Base-by-base conservation (phyloP, 495 filamentous ascomycete species). In the Penicillium waksmanii region DNA sequence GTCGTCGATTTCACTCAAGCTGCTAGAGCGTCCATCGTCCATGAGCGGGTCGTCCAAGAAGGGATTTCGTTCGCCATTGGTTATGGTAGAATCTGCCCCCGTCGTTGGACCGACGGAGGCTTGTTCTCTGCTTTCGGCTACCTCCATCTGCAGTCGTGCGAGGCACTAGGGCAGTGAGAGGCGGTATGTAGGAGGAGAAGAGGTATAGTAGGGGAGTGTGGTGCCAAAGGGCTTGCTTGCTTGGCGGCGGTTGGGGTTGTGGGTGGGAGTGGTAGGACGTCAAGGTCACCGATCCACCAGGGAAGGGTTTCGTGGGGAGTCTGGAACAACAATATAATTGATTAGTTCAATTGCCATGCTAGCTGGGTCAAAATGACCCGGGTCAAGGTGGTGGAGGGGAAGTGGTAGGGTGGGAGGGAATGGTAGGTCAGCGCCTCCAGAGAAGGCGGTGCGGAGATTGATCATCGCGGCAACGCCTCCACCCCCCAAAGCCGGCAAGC, bases 1-100 rank as follows among this genome's bases (percentile, higher is more conserved):
- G 62, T 97, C 93, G 68, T 92, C 93, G 55, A 95, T 89, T 60
- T 98, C 95, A 78, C 95, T 98, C 63, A 98, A 81, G 71, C 92
- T 96, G 71, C 86, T 90, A 23, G 87, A 84, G 35, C 80, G 72
- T 31, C 75, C 79, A 54, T 82, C 77, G 52, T 76, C 79, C 33
- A 75, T 70, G 23, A 79, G 65, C 17, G 71, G 66, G 52, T 76
- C 71, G 58, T 75, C 72, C 15, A 77, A 63, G 21, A 74, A 68
- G 48, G 73, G 63, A 66, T 77, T 72, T 18, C 72, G 70, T 52
- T 73, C 72, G 59, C 74, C 73, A 72, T 77, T 78, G 67, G 73
- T 51, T 53, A 71, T 61, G 49, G 64, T 66, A 38, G 73, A 55
- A 40, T 75, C 74, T 42, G 68, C 47, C 60, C 67, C 74, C 38